phyloP scores from a whole-genome alignment of 331 rosid genomes.

The Telfairia occidentalis region DNA sequence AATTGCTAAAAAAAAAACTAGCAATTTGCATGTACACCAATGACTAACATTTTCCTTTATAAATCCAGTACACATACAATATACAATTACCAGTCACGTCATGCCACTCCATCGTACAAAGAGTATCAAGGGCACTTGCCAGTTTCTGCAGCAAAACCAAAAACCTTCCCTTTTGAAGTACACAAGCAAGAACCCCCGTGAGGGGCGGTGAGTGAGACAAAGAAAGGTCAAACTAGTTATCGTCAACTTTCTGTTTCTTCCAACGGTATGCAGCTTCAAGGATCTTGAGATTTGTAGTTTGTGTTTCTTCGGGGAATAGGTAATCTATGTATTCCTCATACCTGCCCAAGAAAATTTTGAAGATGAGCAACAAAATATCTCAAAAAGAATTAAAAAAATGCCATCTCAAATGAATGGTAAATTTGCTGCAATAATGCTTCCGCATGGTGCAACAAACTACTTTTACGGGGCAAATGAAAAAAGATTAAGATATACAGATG shows the following conservation, averaged over 20 bases:
- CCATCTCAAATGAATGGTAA: background rate
- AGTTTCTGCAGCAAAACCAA: background rate
- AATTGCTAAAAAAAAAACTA: background rate
- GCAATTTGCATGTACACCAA: background rate
- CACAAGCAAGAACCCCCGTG: background rate
- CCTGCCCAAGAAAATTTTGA: slow-evolving; percentile 35
- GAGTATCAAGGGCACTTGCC: background rate
- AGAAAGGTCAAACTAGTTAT: background rate
- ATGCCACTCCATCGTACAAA: background rate
- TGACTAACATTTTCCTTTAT: background rate
- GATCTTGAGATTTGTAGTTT: slow-evolving; percentile 72
- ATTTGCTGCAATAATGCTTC: background rate
- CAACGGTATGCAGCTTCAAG: slow-evolving; percentile 90
- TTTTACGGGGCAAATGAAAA: background rate
- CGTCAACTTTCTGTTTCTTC: slow-evolving; percentile 61
- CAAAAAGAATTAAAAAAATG: background rate
- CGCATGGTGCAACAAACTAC: background rate
- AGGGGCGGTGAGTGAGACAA: background rate
- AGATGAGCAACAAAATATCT: background rate
- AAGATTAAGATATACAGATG: background rate
- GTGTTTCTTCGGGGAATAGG: slow-evolving; percentile 73
- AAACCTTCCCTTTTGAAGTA: background rate
- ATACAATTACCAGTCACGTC: background rate
- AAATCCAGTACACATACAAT: background rate
- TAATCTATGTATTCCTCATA: slow-evolving; percentile 72